Conservation (phyloP, 805 yeast species). For the Ogataea methylovora region DNA sequence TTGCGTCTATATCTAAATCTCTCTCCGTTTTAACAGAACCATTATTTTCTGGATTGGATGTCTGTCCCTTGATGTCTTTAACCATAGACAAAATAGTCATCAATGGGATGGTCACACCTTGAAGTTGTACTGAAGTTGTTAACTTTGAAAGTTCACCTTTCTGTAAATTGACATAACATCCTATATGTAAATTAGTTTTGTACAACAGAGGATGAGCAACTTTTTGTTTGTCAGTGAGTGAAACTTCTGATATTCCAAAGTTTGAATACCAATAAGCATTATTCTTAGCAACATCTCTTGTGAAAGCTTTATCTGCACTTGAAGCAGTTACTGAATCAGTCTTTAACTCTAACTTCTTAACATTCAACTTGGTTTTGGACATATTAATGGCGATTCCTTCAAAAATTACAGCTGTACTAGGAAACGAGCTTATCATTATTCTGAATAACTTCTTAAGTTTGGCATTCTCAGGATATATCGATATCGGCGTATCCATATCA, state of each 20-base stretch:
- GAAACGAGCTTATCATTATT: constrained; percentile 12
- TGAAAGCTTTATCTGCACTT: no score
- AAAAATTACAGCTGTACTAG: constrained; percentile 14
- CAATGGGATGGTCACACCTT: constrained; percentile 10
- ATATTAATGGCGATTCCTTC: constrained; percentile 3
- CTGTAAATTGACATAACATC: constrained; percentile 9
- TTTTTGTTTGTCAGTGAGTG: background rate
- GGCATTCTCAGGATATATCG: constrained; percentile 9
- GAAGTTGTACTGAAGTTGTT: constrained; percentile 5
- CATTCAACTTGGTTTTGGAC: background rate
- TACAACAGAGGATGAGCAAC: background rate
- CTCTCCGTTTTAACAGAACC: no score
- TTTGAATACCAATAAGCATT: constrained; percentile 4
- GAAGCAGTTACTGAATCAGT: constrained; percentile 4
- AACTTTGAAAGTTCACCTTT: constrained; percentile 12
- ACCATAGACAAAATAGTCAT: constrained; percentile 9
- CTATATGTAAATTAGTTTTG: constrained; percentile 2
- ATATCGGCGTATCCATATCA: constrained; percentile 12
- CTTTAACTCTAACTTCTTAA: background rate
- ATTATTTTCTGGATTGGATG: no score
- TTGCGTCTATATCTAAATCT: no score
- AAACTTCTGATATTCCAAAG: constrained; percentile 2
- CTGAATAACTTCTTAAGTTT: constrained; percentile 6
- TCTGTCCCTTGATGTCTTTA: no score
- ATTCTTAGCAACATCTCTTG: background rate